phyloP scores from a whole-genome alignment of 495 filamentous ascomycete species.

The Penicillium canariense region DNA sequence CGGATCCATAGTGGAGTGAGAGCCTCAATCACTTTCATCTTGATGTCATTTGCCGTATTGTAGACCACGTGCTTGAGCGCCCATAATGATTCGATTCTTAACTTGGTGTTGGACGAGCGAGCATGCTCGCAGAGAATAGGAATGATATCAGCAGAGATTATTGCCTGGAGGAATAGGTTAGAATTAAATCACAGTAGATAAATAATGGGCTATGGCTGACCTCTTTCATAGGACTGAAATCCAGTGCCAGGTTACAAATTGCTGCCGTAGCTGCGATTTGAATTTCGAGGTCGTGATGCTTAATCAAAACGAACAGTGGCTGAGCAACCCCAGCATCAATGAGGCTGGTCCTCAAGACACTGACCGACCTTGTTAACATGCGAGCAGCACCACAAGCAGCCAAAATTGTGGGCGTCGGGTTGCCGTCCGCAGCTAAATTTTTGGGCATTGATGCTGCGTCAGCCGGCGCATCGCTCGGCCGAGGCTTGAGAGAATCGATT shows the following conservation, averaged over 20 bases:
- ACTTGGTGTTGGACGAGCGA: slow-evolving; percentile 65
- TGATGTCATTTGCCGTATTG: slow-evolving; percentile 62
- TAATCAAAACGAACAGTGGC: slow-evolving; percentile 75
- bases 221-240: slow-evolving; percentile 87
- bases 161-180: slow-evolving; percentile 48
- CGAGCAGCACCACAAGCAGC: slow-evolving; percentile 80
- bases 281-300: slow-evolving; percentile 73
- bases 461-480: slow-evolving; percentile 34
- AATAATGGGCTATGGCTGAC: slow-evolving; percentile 45
- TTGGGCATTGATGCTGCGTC: slow-evolving; percentile 32
- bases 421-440: slow-evolving; percentile 43
- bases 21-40: slow-evolving; percentile 72
- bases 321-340: slow-evolving; percentile 80
- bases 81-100: slow-evolving; percentile 84
- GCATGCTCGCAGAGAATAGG: slow-evolving; percentile 81
- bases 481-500: slow-evolving; percentile 74
- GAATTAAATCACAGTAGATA: slow-evolving; percentile 1
- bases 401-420: slow-evolving; percentile 65
- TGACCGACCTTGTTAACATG: slow-evolving; percentile 78
- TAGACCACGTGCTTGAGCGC: slow-evolving; percentile 85
- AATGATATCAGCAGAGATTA: slow-evolving; percentile 73
- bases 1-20: slow-evolving; percentile 78
- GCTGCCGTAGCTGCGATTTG: slow-evolving; percentile 80
- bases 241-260: slow-evolving; percentile 77
- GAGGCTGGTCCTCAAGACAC: slow-evolving; percentile 76